These are phyloP conservation scores for Ustilago sp. DNA, from an alignment of 1,284 basidiomycete species.

Conservation along the genomic window DNA sequence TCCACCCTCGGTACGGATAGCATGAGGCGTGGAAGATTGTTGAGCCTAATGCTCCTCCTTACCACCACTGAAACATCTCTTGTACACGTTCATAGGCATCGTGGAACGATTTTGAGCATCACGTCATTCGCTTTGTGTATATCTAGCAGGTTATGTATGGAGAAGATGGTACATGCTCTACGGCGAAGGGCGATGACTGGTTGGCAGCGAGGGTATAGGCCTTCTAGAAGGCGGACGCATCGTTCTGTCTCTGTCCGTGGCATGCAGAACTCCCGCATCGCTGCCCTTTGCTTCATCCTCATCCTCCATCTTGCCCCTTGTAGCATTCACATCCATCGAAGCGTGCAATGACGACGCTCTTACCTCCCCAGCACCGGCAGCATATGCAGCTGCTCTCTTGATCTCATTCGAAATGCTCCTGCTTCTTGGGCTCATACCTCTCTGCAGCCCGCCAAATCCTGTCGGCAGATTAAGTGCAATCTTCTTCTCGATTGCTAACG, in stretches of 20 bases:
- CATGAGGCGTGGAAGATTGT: conserved; percentile 55
- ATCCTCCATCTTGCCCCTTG: conserved; percentile 16
- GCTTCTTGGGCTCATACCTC: conserved; percentile 27
- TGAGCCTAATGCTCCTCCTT: conserved; percentile 42
- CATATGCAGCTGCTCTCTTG: conserved; percentile 33
- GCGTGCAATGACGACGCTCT: conserved; percentile 23
- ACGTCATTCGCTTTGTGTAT: not conserved
- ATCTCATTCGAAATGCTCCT: conserved; percentile 44
- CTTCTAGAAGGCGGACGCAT: conserved; percentile 45
- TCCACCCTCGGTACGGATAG: conserved; percentile 68
- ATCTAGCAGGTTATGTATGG: not conserved
- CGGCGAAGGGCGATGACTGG: conserved; percentile 29
- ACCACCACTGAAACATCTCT: conserved; percentile 32
- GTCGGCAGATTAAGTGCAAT: not conserved
- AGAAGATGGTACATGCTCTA: not conserved
- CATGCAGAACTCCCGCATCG: not conserved
- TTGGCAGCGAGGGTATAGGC: conserved; percentile 41
- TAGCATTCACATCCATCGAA: conserved; percentile 21
- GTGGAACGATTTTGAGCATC: too few species aligned
- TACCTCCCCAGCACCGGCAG: not conserved
- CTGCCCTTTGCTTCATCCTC: conserved; percentile 7
- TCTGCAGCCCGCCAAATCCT: conserved; percentile 13
- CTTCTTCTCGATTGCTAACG: conserved; percentile 16
- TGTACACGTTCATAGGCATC: not conserved
- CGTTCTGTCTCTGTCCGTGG: conserved; percentile 29